Conservation (phyloP, 192 early-diverging fungal species). For the Linnemannia schmuckeri region DNA sequence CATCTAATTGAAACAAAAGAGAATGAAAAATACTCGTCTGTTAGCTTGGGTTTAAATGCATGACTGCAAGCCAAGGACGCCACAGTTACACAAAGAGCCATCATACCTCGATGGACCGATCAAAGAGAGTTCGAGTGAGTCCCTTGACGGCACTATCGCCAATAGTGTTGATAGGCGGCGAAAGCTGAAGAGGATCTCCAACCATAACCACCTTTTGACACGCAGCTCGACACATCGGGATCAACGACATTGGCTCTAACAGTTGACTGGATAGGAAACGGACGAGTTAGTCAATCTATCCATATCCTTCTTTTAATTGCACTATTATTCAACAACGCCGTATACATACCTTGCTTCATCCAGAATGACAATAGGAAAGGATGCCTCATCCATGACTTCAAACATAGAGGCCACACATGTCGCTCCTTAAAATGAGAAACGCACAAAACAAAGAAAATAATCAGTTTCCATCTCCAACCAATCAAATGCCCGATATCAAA, state of each 20-base stretch:
- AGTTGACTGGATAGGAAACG: conserved; percentile 67
- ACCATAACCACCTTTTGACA: conserved; percentile 79
- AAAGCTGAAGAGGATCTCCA: conserved; percentile 90
- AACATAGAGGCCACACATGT: conserved; percentile 88
- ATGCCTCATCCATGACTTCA: conserved; percentile 70
- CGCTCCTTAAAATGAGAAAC: conserved; percentile 61
- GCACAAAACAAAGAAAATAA: conserved; percentile 46
- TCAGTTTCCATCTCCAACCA: conserved; percentile 60
- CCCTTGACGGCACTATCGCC: conserved; percentile 64
- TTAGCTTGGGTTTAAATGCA: neutral
- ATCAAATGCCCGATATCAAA: conserved; percentile 33
- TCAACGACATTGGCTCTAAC: conserved; percentile 88
- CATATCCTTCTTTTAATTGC: too few relatives aligned
- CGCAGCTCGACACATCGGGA: conserved; percentile 77
- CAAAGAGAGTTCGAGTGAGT: conserved; percentile 88
- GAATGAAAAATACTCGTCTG: neutral
- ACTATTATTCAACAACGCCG: neutral
- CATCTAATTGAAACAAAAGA: conserved; percentile 19
- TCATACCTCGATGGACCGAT: conserved; percentile 73
- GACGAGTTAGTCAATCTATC: neutral
- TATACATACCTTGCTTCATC: conserved; percentile 78
- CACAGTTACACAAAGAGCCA: neutral
- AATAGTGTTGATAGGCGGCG: conserved; percentile 80
- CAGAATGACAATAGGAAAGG: conserved; percentile 80
- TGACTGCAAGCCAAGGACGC: neutral